These are phyloP conservation scores for Polyplosphaeria fusca DNA, from an alignment of 495 filamentous ascomycete species.

Conservation along the genomic window DNA sequence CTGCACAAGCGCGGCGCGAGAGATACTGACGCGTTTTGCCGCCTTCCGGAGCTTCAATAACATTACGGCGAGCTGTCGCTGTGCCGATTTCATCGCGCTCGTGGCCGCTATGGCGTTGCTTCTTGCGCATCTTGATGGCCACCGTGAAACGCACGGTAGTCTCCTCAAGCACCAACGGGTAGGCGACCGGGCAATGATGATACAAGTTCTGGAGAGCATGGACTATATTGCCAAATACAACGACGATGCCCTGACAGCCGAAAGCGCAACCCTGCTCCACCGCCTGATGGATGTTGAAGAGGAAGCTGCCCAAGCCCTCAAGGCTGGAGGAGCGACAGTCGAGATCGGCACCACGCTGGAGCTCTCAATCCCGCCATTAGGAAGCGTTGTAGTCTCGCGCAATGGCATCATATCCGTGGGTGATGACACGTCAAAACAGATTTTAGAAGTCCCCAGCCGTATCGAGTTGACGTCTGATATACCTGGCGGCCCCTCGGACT, in stretches of 20 bases:
- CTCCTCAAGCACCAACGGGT: conserved; percentile 44
- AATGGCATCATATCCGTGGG: background rate
- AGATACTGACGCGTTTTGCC: conserved; percentile 40
- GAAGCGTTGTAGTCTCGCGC: background rate
- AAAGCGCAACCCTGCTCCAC: conserved; percentile 9
- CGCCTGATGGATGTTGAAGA: conserved; percentile 12
- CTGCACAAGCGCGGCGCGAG: conserved; percentile 40
- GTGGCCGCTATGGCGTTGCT: conserved; percentile 30
- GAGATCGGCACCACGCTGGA: background rate
- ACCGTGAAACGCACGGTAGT: conserved; percentile 10
- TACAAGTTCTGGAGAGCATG: conserved; percentile 43
- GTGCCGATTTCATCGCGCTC: conserved; percentile 43
- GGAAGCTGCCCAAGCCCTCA: too few relatives aligned
- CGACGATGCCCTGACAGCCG: conserved; percentile 2
- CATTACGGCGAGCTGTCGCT: conserved; percentile 38
- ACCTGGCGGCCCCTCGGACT: background rate
- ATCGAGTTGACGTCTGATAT: background rate
- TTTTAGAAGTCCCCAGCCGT: background rate
- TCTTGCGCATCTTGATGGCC: conserved; percentile 37
- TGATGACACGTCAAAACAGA: background rate
- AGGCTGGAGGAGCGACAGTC: too few relatives aligned
- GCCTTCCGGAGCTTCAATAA: conserved; percentile 35
- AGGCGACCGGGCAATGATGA: conserved; percentile 47
- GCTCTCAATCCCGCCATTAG: background rate
- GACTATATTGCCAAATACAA: conserved; percentile 9